phyloP scores from a whole-genome alignment of 805 yeast species.

The Maudiozyma barnettii region DNA sequence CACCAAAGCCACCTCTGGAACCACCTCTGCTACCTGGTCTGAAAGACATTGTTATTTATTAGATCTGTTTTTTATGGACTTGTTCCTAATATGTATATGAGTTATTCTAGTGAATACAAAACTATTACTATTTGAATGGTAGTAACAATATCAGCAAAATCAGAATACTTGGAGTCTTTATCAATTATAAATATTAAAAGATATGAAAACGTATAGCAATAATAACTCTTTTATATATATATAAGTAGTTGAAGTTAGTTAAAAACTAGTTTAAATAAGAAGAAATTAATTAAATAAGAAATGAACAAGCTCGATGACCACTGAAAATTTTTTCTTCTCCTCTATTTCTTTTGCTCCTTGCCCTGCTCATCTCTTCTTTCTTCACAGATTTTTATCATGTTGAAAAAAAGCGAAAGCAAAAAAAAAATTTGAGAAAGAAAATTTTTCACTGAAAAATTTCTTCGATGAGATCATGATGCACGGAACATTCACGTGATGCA shows the following conservation, averaged over 20 bases:
- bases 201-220: too few relatives aligned
- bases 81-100: too few relatives aligned
- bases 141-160: too few relatives aligned
- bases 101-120: too few relatives aligned
- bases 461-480: background rate
- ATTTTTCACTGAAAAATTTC: background rate
- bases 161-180: too few relatives aligned
- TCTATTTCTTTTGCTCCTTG: background rate
- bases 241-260: too few relatives aligned
- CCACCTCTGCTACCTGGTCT: conserved; percentile 62
- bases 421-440: background rate
- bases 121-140: too few relatives aligned
- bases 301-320: background rate
- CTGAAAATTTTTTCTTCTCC: background rate
- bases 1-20: conserved; percentile 36
- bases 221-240: too few relatives aligned
- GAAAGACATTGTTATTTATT: conserved; percentile 53
- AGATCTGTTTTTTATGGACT: background rate
- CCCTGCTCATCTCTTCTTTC: background rate
- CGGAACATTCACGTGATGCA: background rate
- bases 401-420: background rate
- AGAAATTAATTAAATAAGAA: too few relatives aligned
- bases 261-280: too few relatives aligned
- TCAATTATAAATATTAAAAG: too few relatives aligned
- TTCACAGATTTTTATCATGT: too few relatives aligned